Evolutionary conservation across 1,284 basidiomycete genomes (phyloP), one percentile per base, ranked within the genome.

Genomic region (Inonotus obliquus): DNA sequence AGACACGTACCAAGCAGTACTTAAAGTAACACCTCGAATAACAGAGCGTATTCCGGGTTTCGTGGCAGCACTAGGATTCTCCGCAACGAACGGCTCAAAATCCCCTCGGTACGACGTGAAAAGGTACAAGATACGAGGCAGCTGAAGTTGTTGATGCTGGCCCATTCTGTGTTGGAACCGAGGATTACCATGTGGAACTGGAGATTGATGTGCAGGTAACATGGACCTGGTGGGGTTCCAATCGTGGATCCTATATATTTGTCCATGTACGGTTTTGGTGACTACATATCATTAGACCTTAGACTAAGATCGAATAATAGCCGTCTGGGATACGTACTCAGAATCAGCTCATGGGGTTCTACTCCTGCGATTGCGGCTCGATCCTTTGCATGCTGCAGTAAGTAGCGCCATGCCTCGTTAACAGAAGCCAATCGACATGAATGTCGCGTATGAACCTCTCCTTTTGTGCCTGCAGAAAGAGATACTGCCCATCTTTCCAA

Each of bases 401-500:
- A 67, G 58, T 74, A 76, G 35, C 69, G 63, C 81, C 81, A 82
- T 4, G 79, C 79, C n/a, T 75, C 71, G 29, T 70, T 71, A 32
- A 76, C 68, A 13, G 68, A 69, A 1, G 65, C 39, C 23, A 76
- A 54, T 19, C 60, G 66, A 9, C 65, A 63, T 49, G 76, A 73
- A 54, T 81, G 78, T 4, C 74, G 64, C 25, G 80, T 66, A 17
- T 73, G 68, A 7, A 80, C 74, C 32, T 75, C 75, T 1, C 75
- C 71, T 49, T 80, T 72, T 21, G 67, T 67, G 21, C 70, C 65
- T 4, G 74, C 72, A 4, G 75, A 73, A 1, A 81, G 72, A 0
- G 74, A 72, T 13, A 82, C 70, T 0, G 79, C 73, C 81, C 82
- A 83, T 53, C 80, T 81, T 27, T 21, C 27, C 17, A 38, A 35